Evolutionary conservation across 495 filamentous ascomycete genomes (phyloP).

Genomic region (Aspergillus bertholletiae): DNA sequence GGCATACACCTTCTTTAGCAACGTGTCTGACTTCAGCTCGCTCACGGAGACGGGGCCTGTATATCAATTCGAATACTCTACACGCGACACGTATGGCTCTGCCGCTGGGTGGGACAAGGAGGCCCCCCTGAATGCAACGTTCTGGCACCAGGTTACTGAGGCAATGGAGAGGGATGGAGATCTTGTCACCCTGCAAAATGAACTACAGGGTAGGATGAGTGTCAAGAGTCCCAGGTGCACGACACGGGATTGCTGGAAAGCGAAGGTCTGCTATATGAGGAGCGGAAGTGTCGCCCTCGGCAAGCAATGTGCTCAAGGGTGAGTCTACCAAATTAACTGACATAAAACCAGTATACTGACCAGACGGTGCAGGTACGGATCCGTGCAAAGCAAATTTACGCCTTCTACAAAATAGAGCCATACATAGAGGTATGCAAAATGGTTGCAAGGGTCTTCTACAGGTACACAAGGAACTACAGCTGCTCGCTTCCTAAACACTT

Average conservation of each 20-base stretch:
- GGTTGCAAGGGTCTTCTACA: too few species aligned
- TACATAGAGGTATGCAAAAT: neutral
- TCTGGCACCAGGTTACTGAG: conserved; percentile 57
- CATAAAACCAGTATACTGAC: neutral
- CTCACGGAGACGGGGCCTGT: conserved; percentile 38
- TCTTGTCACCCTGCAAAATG: conserved; percentile 49
- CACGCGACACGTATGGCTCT: conserved; percentile 48
- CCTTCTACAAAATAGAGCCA: neutral
- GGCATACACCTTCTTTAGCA: conserved; percentile 49
- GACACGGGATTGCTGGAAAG: conserved; percentile 42
- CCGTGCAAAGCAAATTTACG: conserved; percentile 29
- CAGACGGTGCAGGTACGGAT: conserved; percentile 23
- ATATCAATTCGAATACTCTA: conserved; percentile 53
- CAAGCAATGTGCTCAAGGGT: conserved; percentile 48
- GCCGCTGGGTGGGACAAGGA: conserved; percentile 40
- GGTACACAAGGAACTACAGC: too few species aligned
- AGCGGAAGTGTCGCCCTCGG: conserved; percentile 53
- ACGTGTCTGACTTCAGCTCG: conserved; percentile 39
- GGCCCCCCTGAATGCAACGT: conserved; percentile 53
- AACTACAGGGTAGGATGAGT: conserved; percentile 51
- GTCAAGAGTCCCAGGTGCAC: conserved; percentile 50
- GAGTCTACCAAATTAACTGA: conserved; percentile 11
- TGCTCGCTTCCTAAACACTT: neutral
- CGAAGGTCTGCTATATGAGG: conserved; percentile 61
- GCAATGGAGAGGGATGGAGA: conserved; percentile 51